Base-by-base conservation (phyloP, 257 asterid species). In the Hygrophila difformis region DNA sequence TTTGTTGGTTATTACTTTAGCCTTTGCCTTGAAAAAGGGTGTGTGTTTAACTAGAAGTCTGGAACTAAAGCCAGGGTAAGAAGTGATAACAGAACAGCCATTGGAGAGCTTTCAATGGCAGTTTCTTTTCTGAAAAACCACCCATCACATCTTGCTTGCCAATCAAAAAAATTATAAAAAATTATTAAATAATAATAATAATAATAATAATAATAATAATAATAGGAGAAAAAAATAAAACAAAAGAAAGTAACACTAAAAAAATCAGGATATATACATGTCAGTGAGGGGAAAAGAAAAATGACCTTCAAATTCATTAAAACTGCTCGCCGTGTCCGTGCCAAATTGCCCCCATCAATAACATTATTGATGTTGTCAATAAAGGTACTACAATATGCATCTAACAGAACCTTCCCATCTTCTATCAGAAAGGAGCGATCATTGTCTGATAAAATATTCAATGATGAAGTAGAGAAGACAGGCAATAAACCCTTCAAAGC, bases 241-340 rank as follows among this genome's bases (percentile, higher is more conserved):
- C 4, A 48, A 39, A 61, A 12, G 9, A 31, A 36, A 49, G 44
- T 26, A 57, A 45, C 53, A 53, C 29, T 20, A 31, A 12, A 51
- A 29, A 41, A 41, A 13, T 41, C 7, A 8, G n/a, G 10, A 17
- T 15, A 41, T 1, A 16, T 8, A 41, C 15, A 41, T 15, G 22
- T 1, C 4, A 18, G 2, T 11, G 22, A 41, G 23, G 7, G 14
- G 21, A 8, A 18, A 8, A 50, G 22, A 10, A 39, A 48, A 60
- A 57, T 59, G 52, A 82, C 94, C 94, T 88, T 88, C 81, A 82
- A 81, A 56, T 77, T 82, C 71, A 84, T 68, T 68, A 88, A 62
- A 73, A 88, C 46, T 66, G 97, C 93, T 55, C 93, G 71, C 18
- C 97, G 77, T 28, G 87, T 44, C 57, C 95, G 68, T 53, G 73